phyloP scores from a whole-genome alignment of 495 filamentous ascomycete genomes.

The Penicillium bovifimosum region DNA sequence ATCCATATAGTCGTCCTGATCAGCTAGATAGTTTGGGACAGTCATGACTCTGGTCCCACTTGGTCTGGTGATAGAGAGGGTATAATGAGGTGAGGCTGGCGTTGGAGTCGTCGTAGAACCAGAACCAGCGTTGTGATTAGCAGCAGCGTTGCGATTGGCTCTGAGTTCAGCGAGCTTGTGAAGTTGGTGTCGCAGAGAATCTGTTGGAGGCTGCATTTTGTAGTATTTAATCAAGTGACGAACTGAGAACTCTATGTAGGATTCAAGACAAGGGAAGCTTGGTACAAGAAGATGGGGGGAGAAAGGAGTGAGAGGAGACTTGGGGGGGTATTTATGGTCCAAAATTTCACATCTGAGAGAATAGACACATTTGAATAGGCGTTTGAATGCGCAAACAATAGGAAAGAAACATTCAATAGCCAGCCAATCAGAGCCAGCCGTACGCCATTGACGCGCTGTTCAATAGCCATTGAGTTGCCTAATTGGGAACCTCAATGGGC shows the following conservation, averaged over 20 bases:
- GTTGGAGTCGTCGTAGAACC: constrained; percentile 6
- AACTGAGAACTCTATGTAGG: not conserved
- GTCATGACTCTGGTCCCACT: not conserved
- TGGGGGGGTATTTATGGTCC: not conserved
- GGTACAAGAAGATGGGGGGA: too few species aligned
- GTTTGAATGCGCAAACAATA: constrained; percentile 7
- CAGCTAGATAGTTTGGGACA: constrained; percentile 3
- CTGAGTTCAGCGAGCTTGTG: constrained; percentile 20
- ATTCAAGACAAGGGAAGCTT: too few species aligned
- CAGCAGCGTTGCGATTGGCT: constrained; percentile 4
- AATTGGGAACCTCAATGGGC: constrained; percentile 1
- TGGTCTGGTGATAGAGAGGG: constrained; percentile 4
- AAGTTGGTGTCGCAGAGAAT: constrained; percentile 20
- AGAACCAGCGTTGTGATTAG: not conserved
- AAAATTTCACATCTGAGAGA: not conserved
- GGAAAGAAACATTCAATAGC: constrained; percentile 3
- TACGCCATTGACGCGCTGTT: not conserved
- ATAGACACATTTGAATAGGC: not conserved
- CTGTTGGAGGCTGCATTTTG: constrained; percentile 21
- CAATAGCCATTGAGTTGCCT: constrained; percentile 2
- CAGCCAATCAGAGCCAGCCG: not conserved
- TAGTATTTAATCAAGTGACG: not conserved
- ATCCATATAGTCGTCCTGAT: not conserved
- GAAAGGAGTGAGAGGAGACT: not conserved
- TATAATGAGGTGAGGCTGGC: constrained; percentile 4